Base-by-base conservation (phyloP, 495 filamentous ascomycete genomes). In the Penicillium daleae region DNA sequence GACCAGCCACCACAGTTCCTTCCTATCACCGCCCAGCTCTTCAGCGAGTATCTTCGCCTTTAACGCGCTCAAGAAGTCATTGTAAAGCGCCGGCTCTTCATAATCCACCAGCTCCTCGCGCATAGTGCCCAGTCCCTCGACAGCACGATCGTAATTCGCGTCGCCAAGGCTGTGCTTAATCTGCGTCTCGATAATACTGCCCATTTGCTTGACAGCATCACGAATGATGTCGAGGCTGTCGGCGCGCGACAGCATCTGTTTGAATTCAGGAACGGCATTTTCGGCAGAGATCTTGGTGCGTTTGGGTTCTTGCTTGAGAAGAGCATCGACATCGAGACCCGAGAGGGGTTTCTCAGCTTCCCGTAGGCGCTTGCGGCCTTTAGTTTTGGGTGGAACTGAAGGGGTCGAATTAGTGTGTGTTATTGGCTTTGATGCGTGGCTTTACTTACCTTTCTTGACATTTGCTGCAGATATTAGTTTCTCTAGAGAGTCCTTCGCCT, bases 261-360 rank as follows among this genome's bases (percentile, higher is more conserved):
- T 96, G 84, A 97, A 98, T 56, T 93, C 90, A 0, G 96, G 93
- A 49, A 99, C 90, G 5, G 92, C 86, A 66, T 99, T 98, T 26
- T 87, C 79, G 0, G 85, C 67, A 3, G 89, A 89, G 56, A 99
- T 93, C 59, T 85, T 89, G 40, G 77, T 68, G 10, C 78, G 83
- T 64, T 87, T 87, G 0, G 70, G 70, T 66, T 86, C 77, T 71
- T 77, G 69, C 48, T 82, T 81, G 26, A 97, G 87, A 19, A 97
- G 87, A 2, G 85, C 83, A 61, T 92, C 89, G 56, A 97, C 84
- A 66, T 99, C 89, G 19, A 99, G 88, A 19, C 93, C 94, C 0
- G 96, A 99, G 32, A 97, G 87, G 0, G 96, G 96, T 61, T 92
- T 93, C 62, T 89, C 85, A 10, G 85, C 77, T 33, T 93, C 85